phyloP scores from a whole-genome alignment of 2,329 filamentous ascomycete genomes.

The Oidium heveae region DNA sequence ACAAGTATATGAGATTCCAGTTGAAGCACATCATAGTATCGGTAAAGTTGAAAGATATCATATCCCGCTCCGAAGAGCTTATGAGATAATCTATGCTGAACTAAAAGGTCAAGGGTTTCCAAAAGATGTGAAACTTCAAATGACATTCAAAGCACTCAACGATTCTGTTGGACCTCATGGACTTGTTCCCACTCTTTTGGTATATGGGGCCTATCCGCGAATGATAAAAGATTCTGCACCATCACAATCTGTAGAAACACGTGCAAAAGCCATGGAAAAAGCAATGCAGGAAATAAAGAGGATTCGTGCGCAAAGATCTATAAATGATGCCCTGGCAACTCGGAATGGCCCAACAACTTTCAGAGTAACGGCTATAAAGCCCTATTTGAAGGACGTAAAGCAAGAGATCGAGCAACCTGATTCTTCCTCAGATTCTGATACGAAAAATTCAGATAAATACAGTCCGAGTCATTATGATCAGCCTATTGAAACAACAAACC shows the following conservation, averaged over 20 bases:
- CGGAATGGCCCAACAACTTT: background rate
- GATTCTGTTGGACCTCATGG: too few species aligned
- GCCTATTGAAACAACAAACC: background rate
- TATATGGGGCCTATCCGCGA: too few species aligned
- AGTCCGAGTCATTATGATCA: background rate
- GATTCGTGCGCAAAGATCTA: background rate
- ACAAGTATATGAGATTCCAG: too few species aligned
- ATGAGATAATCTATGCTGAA: too few species aligned
- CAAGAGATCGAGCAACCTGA: background rate
- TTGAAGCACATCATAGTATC: too few species aligned
- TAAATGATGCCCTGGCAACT: conserved; percentile 1
- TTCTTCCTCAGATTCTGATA: background rate
- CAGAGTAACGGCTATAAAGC: background rate
- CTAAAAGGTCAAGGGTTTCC: too few species aligned
- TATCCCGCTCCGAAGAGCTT: too few species aligned
- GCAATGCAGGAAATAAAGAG: conserved; percentile 3
- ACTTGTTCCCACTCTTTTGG: too few species aligned
- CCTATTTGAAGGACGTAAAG: background rate
- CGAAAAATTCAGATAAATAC: background rate
- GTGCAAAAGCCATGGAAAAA: conserved; percentile 2
- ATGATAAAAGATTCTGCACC: background rate
- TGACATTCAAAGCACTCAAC: too few species aligned
- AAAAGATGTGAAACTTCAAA: too few species aligned
- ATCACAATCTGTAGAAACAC: background rate
- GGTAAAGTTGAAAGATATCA: too few species aligned